Evolutionary conservation across 2,329 filamentous ascomycete genomes (phyloP).

Genomic region (Parascedosporium putredinis): DNA sequence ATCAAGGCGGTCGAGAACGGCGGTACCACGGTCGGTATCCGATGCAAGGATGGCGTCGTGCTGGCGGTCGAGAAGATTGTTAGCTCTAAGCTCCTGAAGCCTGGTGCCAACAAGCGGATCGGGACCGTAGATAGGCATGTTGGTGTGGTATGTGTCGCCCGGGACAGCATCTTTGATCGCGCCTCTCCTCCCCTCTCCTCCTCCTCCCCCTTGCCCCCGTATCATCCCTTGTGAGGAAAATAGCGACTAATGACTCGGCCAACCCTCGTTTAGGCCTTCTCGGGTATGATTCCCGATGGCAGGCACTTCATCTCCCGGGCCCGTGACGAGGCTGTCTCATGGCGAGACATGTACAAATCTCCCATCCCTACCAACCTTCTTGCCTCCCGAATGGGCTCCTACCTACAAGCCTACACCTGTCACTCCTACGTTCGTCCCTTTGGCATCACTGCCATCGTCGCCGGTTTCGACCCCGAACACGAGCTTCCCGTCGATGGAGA

Average conservation of each 20-base stretch:
- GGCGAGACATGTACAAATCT: slow-evolving; percentile 89
- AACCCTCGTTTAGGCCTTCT: slow-evolving; percentile 59
- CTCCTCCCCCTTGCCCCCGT: too few relatives aligned
- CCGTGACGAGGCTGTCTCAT: slow-evolving; percentile 83
- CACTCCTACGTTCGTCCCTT: slow-evolving; percentile 96
- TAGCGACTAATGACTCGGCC: slow-evolving; percentile 1
- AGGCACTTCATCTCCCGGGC: slow-evolving; percentile 91
- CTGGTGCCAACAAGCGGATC: slow-evolving; percentile 94
- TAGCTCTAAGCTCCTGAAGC: slow-evolving; percentile 88
- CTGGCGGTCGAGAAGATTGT: slow-evolving; percentile 95
- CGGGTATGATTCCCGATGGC: slow-evolving; percentile 88
- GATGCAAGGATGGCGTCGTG: slow-evolving; percentile 94
- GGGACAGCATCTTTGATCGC: neutral
- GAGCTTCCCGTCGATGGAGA: slow-evolving; percentile 82
- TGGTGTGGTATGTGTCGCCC: slow-evolving; percentile 61
- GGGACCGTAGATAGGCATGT: slow-evolving; percentile 88
- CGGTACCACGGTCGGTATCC: slow-evolving; percentile 89
- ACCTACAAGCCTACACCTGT: slow-evolving; percentile 93
- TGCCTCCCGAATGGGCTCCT: slow-evolving; percentile 86
- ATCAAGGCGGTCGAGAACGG: slow-evolving; percentile 98
- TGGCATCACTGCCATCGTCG: slow-evolving; percentile 89
- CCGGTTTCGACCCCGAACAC: slow-evolving; percentile 82
- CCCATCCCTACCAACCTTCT: slow-evolving; percentile 84
- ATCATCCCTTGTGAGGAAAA: too few relatives aligned
- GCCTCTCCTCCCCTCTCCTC: too few relatives aligned